Evolutionary conservation across 176 grass and related monocot genomes (phyloP), one percentile per base, ranked within the genome.

Genomic region (Neostapfia colusana): DNA sequence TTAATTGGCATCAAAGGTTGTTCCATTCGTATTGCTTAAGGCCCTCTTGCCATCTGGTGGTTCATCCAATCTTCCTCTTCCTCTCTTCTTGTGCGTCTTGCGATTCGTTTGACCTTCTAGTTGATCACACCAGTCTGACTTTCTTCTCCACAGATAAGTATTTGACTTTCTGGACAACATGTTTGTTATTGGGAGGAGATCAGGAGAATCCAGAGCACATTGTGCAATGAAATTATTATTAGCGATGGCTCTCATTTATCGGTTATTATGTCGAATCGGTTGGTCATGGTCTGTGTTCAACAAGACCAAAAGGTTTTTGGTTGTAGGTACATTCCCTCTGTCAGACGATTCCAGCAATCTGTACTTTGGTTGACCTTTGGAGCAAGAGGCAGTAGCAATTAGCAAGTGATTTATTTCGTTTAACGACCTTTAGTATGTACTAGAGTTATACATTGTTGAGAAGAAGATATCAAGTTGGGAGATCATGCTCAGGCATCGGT

Each of bases 141-240:
- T 86, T 81, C 15, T 53, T 51, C 40, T 51, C 40, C 23, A 43
- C 27, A 71, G 58, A 71, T 65, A 40, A 40, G 18, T 0, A 25
- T 25, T 78, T 78, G 68, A 83, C 64, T 76, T 76, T 54, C 18
- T 86, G 17, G n/a, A 62, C 9, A 46, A 2, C n/a, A 79, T 73
- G 59, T 14, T 76, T 11, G 34, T 71, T 63, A 63, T 37, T 70
- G 54, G 15, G 8, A 3, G 15, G 14, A 18, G 71, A 62, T 81
- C 42, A 72, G 21, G 34, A 80, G 53, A 58, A 5, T 28, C 14
- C 50, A 42, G 42, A 70, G 10, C 15, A 75, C 63, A 76, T 63
- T 57, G 38, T 85, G 51, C 14, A 15, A 53, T 28, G 8, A 12
- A 69, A 53, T 10, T 71, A 10, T 24, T 74, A 41, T 80, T 48